phyloP scores from a whole-genome alignment of 2,329 filamentous ascomycete genomes.

The Talaromyces atroroseus region DNA sequence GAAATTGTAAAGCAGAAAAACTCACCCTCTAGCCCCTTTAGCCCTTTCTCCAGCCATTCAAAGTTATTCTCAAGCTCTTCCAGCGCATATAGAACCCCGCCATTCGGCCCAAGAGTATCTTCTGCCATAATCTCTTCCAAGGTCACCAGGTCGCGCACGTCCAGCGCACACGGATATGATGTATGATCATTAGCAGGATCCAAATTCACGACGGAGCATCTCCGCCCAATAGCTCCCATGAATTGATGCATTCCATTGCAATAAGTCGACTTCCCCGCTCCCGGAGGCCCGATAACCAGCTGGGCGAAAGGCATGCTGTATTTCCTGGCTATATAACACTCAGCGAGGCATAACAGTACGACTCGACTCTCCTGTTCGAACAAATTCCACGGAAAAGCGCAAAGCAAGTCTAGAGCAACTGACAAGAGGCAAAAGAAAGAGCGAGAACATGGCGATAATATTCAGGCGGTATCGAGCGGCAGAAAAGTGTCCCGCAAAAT shows the following conservation, averaged over 20 bases:
- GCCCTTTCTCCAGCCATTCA: conserved; percentile 78
- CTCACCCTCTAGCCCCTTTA: conserved; percentile 65
- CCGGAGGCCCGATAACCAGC: conserved; percentile 88
- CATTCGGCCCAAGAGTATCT: conserved; percentile 85
- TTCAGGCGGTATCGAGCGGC: conserved; percentile 7
- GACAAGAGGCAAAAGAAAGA: background rate
- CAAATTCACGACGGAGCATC: conserved; percentile 92
- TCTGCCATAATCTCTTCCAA: conserved; percentile 93
- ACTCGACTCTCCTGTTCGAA: background rate
- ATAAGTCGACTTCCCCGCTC: conserved; percentile 93
- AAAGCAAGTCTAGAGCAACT: background rate
- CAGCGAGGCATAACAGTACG: background rate
- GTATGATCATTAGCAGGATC: conserved; percentile 95
- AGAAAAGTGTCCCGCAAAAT: conserved; percentile 15
- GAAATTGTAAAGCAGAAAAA: conserved; percentile 16
- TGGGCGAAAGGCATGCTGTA: conserved; percentile 60
- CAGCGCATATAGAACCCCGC: conserved; percentile 84
- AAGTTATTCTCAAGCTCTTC: conserved; percentile 93
- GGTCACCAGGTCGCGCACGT: conserved; percentile 82
- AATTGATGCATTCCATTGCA: conserved; percentile 99
- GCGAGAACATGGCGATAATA: background rate
- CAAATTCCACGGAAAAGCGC: background rate
- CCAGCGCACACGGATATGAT: conserved; percentile 80
- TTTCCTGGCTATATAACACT: background rate
- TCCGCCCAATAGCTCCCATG: conserved; percentile 87